Base-by-base conservation (phyloP, 331 rosid genomes). In the Saraca asoca region DNA sequence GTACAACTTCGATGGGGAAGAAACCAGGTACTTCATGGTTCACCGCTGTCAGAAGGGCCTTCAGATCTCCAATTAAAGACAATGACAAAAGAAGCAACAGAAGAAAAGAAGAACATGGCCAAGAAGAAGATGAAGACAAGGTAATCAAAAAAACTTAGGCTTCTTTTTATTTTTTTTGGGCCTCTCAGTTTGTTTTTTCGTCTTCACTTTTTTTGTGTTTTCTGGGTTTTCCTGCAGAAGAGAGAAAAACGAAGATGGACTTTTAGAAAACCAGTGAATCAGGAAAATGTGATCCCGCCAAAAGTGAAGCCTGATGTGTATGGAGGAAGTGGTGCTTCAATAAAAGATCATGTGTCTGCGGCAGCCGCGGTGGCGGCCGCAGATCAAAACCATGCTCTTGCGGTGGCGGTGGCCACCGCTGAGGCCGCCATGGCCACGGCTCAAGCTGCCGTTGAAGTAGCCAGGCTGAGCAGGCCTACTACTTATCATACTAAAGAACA, bases 41-140 rank as follows among this genome's bases (percentile, higher is more conserved):
- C 79, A 88, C 92, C 29, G 98, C 97, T 64, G 98, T 94, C 39
- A 94, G 90, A 94, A 88, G 98, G 37, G 98, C 97, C 49, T 94
- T 94, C 83, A 88, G 98, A 88, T 90, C 98, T 86, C 97, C 98
- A 6, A 82, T 96, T 15, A 94, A 94, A 79, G 96, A 88, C 48
- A 35, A 17, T 66, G 82, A 77, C n/a, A 77, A 61, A 43, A 77
- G 69, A 10, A 73, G 66, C 58, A 43, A 37, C 58, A 79, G 87
- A 82, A 62, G 88, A 80, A 64, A 88, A 80, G 83, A 79, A 9
- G 77, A 70, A 14, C 76, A 43, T 70, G 83, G 73, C 70, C 86
- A 81, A 57, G 86, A 81, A 66, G 85, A 83, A 50, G 88, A 83
- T 37, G 88, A 83, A 68, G 88, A 83, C 2, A 83, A 83, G 88